These are phyloP conservation scores for Hymenoscyphus infarciens DNA, from an alignment of 2,329 filamentous ascomycete species.

Conservation along the genomic window DNA sequence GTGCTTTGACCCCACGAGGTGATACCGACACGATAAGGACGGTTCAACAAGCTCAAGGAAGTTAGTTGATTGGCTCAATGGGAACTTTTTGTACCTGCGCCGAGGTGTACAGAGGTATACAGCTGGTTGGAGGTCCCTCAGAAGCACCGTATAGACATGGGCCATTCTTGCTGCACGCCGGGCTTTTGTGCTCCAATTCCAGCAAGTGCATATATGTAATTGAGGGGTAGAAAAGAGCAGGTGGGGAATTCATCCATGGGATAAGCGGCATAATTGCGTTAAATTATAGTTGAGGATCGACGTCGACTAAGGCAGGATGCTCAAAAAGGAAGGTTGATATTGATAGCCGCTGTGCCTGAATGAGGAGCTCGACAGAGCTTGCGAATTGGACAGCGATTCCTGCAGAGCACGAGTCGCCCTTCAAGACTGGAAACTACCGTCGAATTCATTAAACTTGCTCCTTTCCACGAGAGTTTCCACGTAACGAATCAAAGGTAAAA, in stretches of 20 bases:
- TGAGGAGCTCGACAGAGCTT: too few relatives aligned
- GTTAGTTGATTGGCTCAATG: neutral
- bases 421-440: too few relatives aligned
- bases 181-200: neutral
- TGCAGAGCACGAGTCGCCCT: too few relatives aligned
- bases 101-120: neutral
- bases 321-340: neutral
- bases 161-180: neutral
- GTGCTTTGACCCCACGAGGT: neutral
- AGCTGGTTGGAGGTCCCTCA: neutral
- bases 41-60: neutral
- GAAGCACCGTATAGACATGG: neutral
- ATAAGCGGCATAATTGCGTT: neutral
- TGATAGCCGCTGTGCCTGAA: neutral
- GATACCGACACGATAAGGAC: neutral
- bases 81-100: neutral
- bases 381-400: too few relatives aligned
- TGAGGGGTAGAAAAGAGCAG: neutral
- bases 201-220: neutral
- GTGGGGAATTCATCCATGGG: neutral
- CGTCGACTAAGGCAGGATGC: neutral
- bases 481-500: too few relatives aligned
- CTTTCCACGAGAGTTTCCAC: too few relatives aligned
- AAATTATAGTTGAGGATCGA: neutral
- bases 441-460: too few relatives aligned